Conservation (phyloP, 768 basidiomycete genomes). For the Albatrellus ellisii region DNA sequence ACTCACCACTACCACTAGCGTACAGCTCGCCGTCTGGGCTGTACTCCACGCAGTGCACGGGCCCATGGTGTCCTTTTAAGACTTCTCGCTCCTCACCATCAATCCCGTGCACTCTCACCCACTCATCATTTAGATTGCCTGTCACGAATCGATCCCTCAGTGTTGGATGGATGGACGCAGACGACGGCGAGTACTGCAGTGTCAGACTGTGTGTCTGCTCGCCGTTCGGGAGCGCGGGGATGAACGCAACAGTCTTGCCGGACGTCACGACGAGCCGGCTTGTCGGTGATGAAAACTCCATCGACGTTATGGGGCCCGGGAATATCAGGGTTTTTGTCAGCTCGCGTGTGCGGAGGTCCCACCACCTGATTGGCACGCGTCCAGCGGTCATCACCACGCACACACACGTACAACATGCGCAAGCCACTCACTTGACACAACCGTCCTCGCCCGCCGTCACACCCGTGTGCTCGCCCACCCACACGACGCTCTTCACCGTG, state of each 20-base stretch:
- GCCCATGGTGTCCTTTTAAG: conserved; percentile 94
- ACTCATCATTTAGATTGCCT: conserved; percentile 82
- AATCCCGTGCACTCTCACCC: conserved; percentile 91
- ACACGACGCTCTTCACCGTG: conserved; percentile 85
- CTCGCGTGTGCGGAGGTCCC: conserved; percentile 79
- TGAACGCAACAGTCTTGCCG: conserved; percentile 86
- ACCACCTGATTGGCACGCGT: conserved; percentile 52
- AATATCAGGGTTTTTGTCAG: conserved; percentile 61
- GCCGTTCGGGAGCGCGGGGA: conserved; percentile 56
- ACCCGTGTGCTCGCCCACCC: conserved; percentile 79
- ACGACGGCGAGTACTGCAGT: conserved; percentile 81
- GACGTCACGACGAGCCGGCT: conserved; percentile 82
- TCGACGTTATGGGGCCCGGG: conserved; percentile 75
- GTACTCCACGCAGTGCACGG: conserved; percentile 88
- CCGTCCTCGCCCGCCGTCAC: conserved; percentile 92
- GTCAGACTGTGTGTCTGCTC: conserved; percentile 57
- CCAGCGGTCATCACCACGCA: not conserved
- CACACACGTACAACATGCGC: not conserved
- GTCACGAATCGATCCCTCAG: conserved; percentile 85
- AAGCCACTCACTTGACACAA: conserved; percentile 55
- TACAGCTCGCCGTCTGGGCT: conserved; percentile 97
- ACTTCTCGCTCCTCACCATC: conserved; percentile 85
- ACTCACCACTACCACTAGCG: conserved; percentile 90
- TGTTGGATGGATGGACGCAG: conserved; percentile 89
- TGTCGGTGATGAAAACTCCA: conserved; percentile 81